These are phyloP conservation scores for Diaporthe destruens DNA, from an alignment of 2,329 filamentous ascomycete genomes.

Conservation along the genomic window DNA sequence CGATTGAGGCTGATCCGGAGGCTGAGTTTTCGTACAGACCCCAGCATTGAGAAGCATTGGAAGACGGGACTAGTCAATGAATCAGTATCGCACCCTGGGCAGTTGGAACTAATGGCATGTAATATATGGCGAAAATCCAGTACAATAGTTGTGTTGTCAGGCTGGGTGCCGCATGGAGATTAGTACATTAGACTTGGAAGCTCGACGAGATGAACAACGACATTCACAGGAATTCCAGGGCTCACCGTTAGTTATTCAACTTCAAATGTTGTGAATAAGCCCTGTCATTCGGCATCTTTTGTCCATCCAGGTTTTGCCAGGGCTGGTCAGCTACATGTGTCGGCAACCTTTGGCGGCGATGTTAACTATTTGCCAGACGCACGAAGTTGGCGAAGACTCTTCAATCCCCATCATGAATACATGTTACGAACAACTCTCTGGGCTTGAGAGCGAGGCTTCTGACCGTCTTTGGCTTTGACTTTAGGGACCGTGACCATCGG, in stretches of 20 bases:
- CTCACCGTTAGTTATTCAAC: not conserved
- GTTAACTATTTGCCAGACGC: not conserved
- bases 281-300: not conserved
- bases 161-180: not conserved
- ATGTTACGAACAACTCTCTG: not conserved
- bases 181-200: not conserved
- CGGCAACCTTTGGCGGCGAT: not conserved
- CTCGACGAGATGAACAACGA: not conserved
- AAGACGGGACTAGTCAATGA: not conserved
- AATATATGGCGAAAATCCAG: not conserved
- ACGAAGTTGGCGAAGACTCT: not conserved
- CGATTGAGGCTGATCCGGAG: slow-evolving; percentile 1
- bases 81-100: not conserved
- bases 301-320: not conserved
- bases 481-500: too few relatives aligned
- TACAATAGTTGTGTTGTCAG: not conserved
- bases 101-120: not conserved
- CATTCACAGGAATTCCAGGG: not conserved
- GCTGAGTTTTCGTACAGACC: not conserved
- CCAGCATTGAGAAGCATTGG: not conserved
- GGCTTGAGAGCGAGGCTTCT: too few relatives aligned
- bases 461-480: too few relatives aligned
- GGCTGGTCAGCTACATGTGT: not conserved
- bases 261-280: not conserved
- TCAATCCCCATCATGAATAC: not conserved